Base-by-base conservation (phyloP, 2,329 filamentous ascomycete species). In the Dactylonectria macrodidyma region DNA sequence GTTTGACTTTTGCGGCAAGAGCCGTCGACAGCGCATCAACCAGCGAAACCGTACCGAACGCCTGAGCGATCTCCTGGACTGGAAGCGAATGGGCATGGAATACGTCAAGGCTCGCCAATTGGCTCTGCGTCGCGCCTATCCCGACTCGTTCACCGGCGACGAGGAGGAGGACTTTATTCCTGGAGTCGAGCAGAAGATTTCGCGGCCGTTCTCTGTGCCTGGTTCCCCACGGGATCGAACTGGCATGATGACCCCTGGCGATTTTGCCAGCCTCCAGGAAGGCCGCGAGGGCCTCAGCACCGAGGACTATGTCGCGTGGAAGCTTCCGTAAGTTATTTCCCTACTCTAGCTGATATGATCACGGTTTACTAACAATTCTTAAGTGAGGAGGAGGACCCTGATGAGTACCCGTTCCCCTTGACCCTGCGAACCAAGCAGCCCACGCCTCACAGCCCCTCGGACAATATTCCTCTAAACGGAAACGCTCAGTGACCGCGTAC, bases 51-150 rank as follows among this genome's bases (percentile, higher is more conserved):
- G 96, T 62, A 99, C 96, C 0, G 96, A 99, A 86, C 91, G 96
- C 55, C 85, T 99, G 62, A 97, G 95, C 78, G 96, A 99, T 80
- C 86, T 99, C 67, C 88, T 99, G 47, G 96, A 99, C 84, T 99
- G 96, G 96, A 98, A 98, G 88, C 90, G 96, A 57, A 99, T 99
- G 96, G 96, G 96, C 24, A 92, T 98, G 91, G 96, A 99, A 83
- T 99, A 99, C 79, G 94, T 98, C 84, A 99, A 98, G 86, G 96
- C 96, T 38, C 90, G 96, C 56, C 96, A 98, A 81, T 84, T 99
- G 77, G 96, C 96, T 26, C 86, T 99, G 71, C 89, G 96, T 76
- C 90, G 96, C 81, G 96, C 96, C 22, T 99, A 98, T 81, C 95
- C 96, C 57, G 87, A 88, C 59, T 95, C 94, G 3, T 99, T 97